Base-by-base conservation (phyloP, 2,329 filamentous ascomycete species). In the Verticillium albo-atrum region DNA sequence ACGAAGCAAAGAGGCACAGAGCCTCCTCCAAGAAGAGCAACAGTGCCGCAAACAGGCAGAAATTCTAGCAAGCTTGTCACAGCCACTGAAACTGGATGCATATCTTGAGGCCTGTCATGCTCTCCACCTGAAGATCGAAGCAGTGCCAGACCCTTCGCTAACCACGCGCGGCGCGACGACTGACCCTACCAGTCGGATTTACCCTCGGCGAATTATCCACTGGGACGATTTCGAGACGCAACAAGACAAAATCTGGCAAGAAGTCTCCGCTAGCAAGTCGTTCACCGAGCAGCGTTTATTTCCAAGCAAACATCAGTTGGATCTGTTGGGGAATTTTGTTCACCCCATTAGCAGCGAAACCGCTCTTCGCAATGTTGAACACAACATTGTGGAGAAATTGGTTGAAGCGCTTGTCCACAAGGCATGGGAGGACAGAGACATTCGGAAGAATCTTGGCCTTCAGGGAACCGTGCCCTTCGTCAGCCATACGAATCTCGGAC, bases 61-160 rank as follows among this genome's bases (percentile, higher is more conserved):
- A 67, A 37, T 68, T 58, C 55, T 60, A 15, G 59, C 62, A 14
- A 61, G 58, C 23, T 34, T 61, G 55, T 66, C 68, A 42, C 59
- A 54, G 53, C 68, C 61, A 51, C 63, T 65, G 32, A 63, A 61
- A 14, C 63, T 74, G 25, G 23, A 51, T 52, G 54, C 61, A 32
- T 76, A 74, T 64, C 68, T 76, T 50, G 67, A 73, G 53, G 42
- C 63, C 20, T 75, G 68, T 57, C 70, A 77, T 61, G 60, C 61
- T 3, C 68, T 76, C 54, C 63, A 62, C 60, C 64, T 72, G 28
- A 62, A 65, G 30, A 68, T 74, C 55, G 6, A 69, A 54, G 66
- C 75, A 6, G 60, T 72, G 0, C 74, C 71, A n/a, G 64, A 72
- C 52, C 63, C 34, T 12, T 68, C 68, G 53, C 57, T 66, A 14